Evolutionary conservation across 495 filamentous ascomycete species (phyloP), one percentile per base, ranked within the genome.

Genomic region (Aspergillus ostianus): DNA sequence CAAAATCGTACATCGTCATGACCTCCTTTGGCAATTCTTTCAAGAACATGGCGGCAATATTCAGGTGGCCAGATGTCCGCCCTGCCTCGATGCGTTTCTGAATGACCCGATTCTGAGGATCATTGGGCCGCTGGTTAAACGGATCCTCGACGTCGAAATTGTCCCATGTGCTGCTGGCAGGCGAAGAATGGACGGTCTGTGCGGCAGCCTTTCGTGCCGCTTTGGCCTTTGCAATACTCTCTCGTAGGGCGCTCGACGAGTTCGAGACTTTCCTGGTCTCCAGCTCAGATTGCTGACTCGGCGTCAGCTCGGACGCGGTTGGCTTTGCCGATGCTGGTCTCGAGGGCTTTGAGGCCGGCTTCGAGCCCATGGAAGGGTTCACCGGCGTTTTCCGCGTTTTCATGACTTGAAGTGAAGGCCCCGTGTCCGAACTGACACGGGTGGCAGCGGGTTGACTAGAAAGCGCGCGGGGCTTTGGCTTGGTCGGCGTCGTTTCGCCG

Each of bases 171-270:
- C 77, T 53, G 54, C 77, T 72, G 32, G 67, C 29, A 30, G 68
- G 45, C 19, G 59, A 61, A 44, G 66, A 51, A 46, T 76, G 58
- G 4, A 60, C 62, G 32, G 65, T 73, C 63, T 80, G 71, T 26
- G 71, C 69, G 12, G 83, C 82, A 18, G 85, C 85, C 52, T 87
- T 85, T 51, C 85, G 84, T 41, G 92, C 92, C 12, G 92, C 93
- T 69, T 93, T 96, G 8, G 94, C 94, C 70, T 91, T 94, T 47
- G 93, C 92, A 66, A 98, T 97, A 58, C 90, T 91, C 51, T 97
- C 92, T 18, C 94, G 83, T 48, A 98, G 71, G 2, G 92, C 88
- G 41, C 83, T 81, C 3, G 94, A 97, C 1, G 92, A 90, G 64
- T 89, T 93, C 10, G 84, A 75, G 6, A 63, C 73, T 64, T 78